These are phyloP conservation scores for Saksenaea vasiformis DNA, from an alignment of 371 early-diverging fungal species.

Conservation along the genomic window DNA sequence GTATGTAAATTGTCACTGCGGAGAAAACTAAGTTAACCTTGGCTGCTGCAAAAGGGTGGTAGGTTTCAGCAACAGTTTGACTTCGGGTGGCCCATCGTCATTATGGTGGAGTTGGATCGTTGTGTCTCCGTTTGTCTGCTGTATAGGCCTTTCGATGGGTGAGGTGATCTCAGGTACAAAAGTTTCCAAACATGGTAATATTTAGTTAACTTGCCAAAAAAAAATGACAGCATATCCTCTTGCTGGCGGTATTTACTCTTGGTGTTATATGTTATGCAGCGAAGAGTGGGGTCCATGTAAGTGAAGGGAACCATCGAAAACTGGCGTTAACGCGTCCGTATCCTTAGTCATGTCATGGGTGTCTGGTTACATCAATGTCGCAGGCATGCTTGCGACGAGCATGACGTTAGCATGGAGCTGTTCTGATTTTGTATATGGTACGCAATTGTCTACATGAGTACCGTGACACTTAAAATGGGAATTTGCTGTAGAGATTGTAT, in stretches of 20 bases:
- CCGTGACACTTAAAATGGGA: neutral
- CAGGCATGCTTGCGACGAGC: conserved; percentile 25
- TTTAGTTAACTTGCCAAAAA: neutral
- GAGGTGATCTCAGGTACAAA: conserved; percentile 29
- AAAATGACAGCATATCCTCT: conserved; percentile 16
- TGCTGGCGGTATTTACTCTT: conserved; percentile 33
- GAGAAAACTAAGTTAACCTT: neutral
- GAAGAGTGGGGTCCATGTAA: conserved; percentile 43
- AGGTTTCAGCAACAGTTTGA: conserved; percentile 31
- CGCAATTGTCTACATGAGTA: neutral
- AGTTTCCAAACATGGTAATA: neutral
- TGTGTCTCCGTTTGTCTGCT: conserved; percentile 34
- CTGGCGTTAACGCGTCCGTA: neutral
- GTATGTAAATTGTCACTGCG: neutral
- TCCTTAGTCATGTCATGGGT: conserved; percentile 43
- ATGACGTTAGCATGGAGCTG: conserved; percentile 38
- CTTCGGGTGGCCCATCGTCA: conserved; percentile 39
- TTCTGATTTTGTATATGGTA: conserved; percentile 31
- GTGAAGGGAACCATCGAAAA: conserved; percentile 4
- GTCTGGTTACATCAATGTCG: conserved; percentile 32
- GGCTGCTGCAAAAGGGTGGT: conserved; percentile 13
- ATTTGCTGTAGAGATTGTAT: conserved; percentile 17
- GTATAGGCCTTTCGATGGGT: conserved; percentile 37
- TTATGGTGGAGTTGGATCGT: conserved; percentile 43
- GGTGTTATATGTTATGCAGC: conserved; percentile 34